Base-by-base conservation (phyloP, 371 early-diverging fungal species). In the Syncephalastrum sp. region DNA sequence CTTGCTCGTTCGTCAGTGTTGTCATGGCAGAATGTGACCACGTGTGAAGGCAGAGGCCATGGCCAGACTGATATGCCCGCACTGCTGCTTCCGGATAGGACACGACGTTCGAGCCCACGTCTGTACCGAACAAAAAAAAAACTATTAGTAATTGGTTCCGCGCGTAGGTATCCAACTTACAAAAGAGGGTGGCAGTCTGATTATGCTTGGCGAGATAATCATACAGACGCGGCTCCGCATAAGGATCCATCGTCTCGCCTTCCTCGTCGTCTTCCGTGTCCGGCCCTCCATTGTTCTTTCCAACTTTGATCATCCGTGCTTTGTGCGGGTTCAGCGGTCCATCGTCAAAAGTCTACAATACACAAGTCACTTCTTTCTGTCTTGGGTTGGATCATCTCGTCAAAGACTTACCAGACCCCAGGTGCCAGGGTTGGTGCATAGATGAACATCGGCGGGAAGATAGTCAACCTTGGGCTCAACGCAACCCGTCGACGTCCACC, bases 401-500 rank as follows among this genome's bases (percentile, higher is more conserved):
- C 43, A 41, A 17, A 46, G 17, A 41, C 53, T 57, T 67, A 67
- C 67, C 64, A 64, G 56, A 56, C 79, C 79, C 79, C 79, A 79
- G 52, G 75, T 75, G 17, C 75, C 79, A 19, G 68, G 63, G 29
- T 61, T 63, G 21, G 67, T 64, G 47, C 79, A 79, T 27, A 64
- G 51, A n/a, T 63, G 65, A 16, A 75, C 57, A 60, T 79, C 79
- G 1, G 63, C 41, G 5, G 79, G 79, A 25, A 79, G 50, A 25
- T 75, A 79, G 21, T 47, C 25, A 2, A 54, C 68, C 52, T 79
- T 79, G 19, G 75, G 75, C 46, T 67, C 61, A 13, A 73, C 62
- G 54, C 79, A 79, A 49, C 67, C 69, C 7, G 68, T 69, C 45
- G 67, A 60, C 14, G 69, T 65, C 79, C 79, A 79, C 79, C 79